Evolutionary conservation across 371 early-diverging fungal species (phyloP).

Genomic region (Apophysomyces elegans): DNA sequence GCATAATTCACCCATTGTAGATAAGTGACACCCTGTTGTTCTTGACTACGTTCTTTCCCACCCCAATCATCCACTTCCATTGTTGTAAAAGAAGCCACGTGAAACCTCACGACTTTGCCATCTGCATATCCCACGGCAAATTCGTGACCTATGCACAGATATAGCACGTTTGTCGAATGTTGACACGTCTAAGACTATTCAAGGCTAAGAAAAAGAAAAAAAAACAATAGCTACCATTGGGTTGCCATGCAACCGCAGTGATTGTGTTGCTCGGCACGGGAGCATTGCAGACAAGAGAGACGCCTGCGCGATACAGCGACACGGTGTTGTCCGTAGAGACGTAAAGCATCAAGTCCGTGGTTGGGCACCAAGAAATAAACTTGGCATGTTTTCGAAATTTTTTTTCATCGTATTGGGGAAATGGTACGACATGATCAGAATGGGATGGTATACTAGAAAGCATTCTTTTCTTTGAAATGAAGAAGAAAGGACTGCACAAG

Average conservation of each 20-base stretch:
- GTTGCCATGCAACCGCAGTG: conserved; percentile 3
- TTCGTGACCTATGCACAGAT: conserved; percentile 12
- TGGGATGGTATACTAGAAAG: background rate
- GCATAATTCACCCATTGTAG: conserved; percentile 13
- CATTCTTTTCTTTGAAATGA: background rate
- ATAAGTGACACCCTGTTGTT: background rate
- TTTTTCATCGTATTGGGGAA: conserved; percentile 8
- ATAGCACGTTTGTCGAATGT: background rate
- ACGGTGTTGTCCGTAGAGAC: conserved; percentile 7
- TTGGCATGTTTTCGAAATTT: conserved; percentile 4
- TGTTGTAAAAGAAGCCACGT: background rate
- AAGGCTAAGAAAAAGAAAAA: too few species aligned
- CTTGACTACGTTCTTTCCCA: background rate
- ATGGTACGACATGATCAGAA: background rate
- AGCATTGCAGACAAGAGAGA: background rate
- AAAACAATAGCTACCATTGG: conserved; percentile 5
- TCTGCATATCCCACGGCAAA: conserved; percentile 11
- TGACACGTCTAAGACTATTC: too few species aligned
- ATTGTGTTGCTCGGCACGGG: background rate
- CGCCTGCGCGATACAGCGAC: conserved; percentile 9
- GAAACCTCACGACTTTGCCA: conserved; percentile 6
- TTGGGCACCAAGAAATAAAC: conserved; percentile 3
- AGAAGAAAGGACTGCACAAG: background rate
- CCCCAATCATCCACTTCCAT: background rate
- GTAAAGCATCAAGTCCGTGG: conserved; percentile 1